A percentile compares a stretch with the other conserved stretches of the same genome.
phyloP scores from a whole-genome alignment of 768 basidiomycete species.

The Pulveroboletus sp. region DNA sequence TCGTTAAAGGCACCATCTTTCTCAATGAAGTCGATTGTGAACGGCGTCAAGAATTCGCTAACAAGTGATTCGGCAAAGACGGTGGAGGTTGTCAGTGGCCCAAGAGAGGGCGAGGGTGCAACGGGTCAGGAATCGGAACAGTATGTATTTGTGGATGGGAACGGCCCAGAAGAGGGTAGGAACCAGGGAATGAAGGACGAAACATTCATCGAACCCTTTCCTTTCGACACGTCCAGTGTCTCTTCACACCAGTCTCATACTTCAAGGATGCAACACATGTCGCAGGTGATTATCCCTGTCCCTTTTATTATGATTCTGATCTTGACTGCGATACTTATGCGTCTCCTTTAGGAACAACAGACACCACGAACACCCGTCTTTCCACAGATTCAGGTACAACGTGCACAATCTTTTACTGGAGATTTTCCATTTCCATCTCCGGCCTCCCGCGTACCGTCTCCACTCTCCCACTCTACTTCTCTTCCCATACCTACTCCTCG shows the following conservation, averaged over 20 bases:
- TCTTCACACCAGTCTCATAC: constrained; percentile 19
- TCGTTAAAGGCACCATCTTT: constrained; percentile 21
- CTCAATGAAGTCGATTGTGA: constrained; percentile 19
- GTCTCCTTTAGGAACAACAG: constrained; percentile 9
- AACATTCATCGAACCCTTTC: constrained; percentile 19
- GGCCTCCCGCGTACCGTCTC: constrained; percentile 17
- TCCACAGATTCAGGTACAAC: constrained; percentile 25
- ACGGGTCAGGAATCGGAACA: constrained; percentile 17
- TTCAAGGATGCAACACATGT: constrained; percentile 1
- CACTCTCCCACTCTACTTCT: constrained; percentile 22
- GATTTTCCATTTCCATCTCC: constrained; percentile 8
- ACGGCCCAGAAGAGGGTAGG: constrained; percentile 2
- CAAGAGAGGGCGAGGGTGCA: neutral
- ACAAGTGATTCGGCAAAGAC: constrained; percentile 11
- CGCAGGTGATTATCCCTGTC: constrained; percentile 12
- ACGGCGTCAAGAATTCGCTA: constrained; percentile 17
- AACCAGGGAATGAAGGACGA: constrained; percentile 14
- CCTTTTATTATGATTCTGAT: neutral
- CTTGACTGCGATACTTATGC: neutral
- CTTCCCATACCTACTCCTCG: constrained; percentile 16
- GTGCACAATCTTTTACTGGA: constrained; percentile 17
- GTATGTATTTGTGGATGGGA: constrained; percentile 25
- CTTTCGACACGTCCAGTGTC: constrained; percentile 19
- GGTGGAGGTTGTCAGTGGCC: constrained; percentile 1
- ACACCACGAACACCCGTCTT: constrained; percentile 16